Evolutionary conservation across 257 asterid species (phyloP), one percentile per base, ranked within the genome.

Genomic region (Anisodus acutangulus): DNA sequence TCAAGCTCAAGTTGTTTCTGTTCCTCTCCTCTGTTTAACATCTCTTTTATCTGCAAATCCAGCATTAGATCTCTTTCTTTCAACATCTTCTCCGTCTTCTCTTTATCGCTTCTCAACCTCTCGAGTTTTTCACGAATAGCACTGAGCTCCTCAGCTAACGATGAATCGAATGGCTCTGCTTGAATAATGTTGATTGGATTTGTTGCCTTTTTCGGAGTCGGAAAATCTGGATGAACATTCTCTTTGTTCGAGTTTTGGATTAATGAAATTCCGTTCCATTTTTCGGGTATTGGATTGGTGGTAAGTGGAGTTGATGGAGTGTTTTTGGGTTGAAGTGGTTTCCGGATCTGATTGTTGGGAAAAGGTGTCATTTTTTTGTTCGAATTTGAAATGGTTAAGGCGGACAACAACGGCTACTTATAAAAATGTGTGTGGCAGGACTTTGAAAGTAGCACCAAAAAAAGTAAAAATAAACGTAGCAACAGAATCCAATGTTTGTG

Each of bases 1-100:
- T 95, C 98, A n/a, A 91, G 90, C 86, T 95, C 99, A 3, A 94
- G 93, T 86, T 90, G 87, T 80, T 91, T 93, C 92, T 95, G 99
- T 78, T 53, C 37, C 80, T 93, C 94, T 41, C 98, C 97, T 88
- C 94, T 85, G 4, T 57, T 71, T 12, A 84, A 51, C 13, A 93
- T 86, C 83, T 91, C 97, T 84, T 90, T 88, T 89, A 92, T 89
- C 55, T 90, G 91, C 90, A 87, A 64, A 90, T 94, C 97, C 86
- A 96, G 85, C 71, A 88, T 7, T 83, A 35, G 17, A 5, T 63
- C 87, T 70, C 93, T 90, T 68, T 92, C 93, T 15, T 81, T 87
- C 79, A 94, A 79, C 89, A 90, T 17, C 87, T 86, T 87, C 78
- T 93, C 94, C 2, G 91, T 93, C 53, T 87, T 86, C 31, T 89